A percentile compares a stretch with the other conserved stretches of the same genome.
Evolutionary conservation across 371 early-diverging fungal species (phyloP).

Genomic region (Parasitella parasitica): DNA sequence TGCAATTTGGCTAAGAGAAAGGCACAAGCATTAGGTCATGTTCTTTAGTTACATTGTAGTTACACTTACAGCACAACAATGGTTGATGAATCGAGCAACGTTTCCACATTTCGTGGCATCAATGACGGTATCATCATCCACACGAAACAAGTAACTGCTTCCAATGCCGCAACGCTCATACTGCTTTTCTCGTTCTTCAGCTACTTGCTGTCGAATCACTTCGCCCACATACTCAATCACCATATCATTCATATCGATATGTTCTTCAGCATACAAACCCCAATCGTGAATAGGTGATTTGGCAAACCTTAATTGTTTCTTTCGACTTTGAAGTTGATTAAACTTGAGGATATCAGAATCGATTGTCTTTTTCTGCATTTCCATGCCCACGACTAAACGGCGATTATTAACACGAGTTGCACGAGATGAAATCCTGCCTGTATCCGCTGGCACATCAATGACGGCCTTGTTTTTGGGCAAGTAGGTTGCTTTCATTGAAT

Average conservation of each 20-base stretch:
- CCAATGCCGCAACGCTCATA: slow-evolving; percentile 94
- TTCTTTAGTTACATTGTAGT: too few relatives aligned
- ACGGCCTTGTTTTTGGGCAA: slow-evolving; percentile 54
- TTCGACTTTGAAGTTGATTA: slow-evolving; percentile 87
- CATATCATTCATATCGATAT: slow-evolving; percentile 89
- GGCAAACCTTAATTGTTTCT: slow-evolving; percentile 86
- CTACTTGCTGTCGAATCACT: slow-evolving; percentile 92
- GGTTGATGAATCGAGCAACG: slow-evolving; percentile 97
- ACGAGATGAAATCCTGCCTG: slow-evolving; percentile 51
- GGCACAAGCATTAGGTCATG: too few relatives aligned
- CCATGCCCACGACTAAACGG: slow-evolving; percentile 42
- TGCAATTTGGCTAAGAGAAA: slow-evolving; percentile 87
- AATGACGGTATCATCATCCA: slow-evolving; percentile 94
- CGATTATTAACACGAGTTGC: slow-evolving; percentile 67
- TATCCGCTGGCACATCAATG: slow-evolving; percentile 33
- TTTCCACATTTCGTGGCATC: slow-evolving; percentile 99
- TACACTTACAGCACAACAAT: slow-evolving; percentile 87
- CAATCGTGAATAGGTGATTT: slow-evolving; percentile 93
- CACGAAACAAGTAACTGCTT: slow-evolving; percentile 93
- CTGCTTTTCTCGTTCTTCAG: slow-evolving; percentile 91
- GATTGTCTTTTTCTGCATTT: slow-evolving; percentile 44
- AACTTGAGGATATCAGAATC: slow-evolving; percentile 79
- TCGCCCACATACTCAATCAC: slow-evolving; percentile 99
- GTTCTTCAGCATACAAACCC: slow-evolving; percentile 94
- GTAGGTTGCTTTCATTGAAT: slow-evolving; percentile 66